Conservation (phyloP, 2,329 filamentous ascomycete species). For the Chaetomium globosum region DNA sequence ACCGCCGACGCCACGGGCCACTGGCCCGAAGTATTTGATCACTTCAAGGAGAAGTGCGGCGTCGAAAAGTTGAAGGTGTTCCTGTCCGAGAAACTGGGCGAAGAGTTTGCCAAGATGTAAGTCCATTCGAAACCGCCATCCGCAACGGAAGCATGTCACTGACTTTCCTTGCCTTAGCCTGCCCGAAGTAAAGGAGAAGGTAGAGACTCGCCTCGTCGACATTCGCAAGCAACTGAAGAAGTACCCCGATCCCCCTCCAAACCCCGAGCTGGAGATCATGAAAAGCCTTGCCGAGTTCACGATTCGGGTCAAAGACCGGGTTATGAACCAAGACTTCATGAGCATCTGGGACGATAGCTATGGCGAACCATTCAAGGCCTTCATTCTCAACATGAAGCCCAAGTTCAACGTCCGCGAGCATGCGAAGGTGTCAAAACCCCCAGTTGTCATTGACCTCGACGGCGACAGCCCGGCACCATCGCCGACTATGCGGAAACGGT, state of each 20-base stretch:
- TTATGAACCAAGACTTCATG: conserved; percentile 55
- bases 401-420: conserved; percentile 43
- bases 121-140: conserved; percentile 25
- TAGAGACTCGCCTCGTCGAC: conserved; percentile 50
- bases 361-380: conserved; percentile 55
- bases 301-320: conserved; percentile 53
- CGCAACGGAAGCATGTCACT: neutral
- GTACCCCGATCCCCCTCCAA: conserved; percentile 68
- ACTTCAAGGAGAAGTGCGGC: conserved; percentile 54
- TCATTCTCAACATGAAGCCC: conserved; percentile 52
- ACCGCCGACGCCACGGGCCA: conserved; percentile 40
- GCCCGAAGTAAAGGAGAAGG: conserved; percentile 53
- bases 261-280: conserved; percentile 67
- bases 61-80: conserved; percentile 57
- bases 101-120: conserved; percentile 57
- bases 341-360: conserved; percentile 49
- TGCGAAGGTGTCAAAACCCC: conserved; percentile 45
- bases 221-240: conserved; percentile 59
- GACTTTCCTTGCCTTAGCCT: conserved; percentile 30
- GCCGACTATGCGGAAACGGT: conserved; percentile 29
- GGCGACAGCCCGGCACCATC: conserved; percentile 22
- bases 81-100: conserved; percentile 55
- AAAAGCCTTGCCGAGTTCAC: conserved; percentile 62
- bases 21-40: conserved; percentile 55
- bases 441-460: conserved; percentile 44